These are phyloP conservation scores for Mortierella sp. DNA, from an alignment of 371 early-diverging fungal species.

Conservation along the genomic window DNA sequence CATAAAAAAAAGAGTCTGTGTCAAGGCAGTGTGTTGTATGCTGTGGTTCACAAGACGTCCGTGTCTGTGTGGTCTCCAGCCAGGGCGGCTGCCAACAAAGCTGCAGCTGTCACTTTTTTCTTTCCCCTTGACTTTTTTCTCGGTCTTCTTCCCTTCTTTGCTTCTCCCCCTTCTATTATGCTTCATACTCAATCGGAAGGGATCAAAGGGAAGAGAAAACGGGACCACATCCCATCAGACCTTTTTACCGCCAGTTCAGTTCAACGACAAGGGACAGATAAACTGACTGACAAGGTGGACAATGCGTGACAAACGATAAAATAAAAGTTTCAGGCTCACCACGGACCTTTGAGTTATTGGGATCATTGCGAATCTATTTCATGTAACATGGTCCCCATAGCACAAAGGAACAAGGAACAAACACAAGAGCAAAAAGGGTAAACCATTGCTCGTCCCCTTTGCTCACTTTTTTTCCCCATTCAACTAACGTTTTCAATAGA, in stretches of 20 bases:
- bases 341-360: neutral
- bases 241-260: neutral
- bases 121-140: neutral
- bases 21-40: no score
- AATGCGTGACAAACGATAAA: neutral
- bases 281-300: neutral
- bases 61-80: neutral
- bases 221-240: neutral
- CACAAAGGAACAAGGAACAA: neutral
- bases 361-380: constrained; percentile 7
- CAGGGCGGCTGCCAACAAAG: neutral
- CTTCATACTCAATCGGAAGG: no score
- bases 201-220: neutral
- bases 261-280: neutral
- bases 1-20: no score
- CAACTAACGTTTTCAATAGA: no score
- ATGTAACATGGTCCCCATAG: no score
- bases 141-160: neutral
- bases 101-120: neutral
- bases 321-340: neutral
- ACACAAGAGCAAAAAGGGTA: neutral
- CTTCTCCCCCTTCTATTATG: neutral
- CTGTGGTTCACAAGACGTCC: neutral
- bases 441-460: neutral
- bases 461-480: neutral